phyloP scores from a whole-genome alignment of 495 filamentous ascomycete species.

The Aspergillus campestris region DNA sequence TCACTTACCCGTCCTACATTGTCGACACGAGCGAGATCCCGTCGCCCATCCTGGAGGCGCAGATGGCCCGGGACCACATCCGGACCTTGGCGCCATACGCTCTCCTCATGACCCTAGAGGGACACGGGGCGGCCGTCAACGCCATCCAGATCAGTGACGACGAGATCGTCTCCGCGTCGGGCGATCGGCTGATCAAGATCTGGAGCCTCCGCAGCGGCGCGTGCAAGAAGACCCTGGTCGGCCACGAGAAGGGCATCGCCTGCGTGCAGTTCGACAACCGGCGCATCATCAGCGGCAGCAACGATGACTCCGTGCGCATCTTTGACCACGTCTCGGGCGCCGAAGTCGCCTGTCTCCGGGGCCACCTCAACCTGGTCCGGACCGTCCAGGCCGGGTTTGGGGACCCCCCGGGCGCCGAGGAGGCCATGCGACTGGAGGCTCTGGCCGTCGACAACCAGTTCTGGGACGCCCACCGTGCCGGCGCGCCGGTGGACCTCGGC shows the following conservation, averaged over 20 bases:
- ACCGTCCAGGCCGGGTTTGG: conserved; percentile 92
- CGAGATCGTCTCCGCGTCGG: conserved; percentile 88
- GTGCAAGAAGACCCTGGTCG: conserved; percentile 67
- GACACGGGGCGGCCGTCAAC: conserved; percentile 89
- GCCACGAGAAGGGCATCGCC: conserved; percentile 92
- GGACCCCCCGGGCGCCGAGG: conserved; percentile 70
- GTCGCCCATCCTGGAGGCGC: conserved; percentile 33
- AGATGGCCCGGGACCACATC: conserved; percentile 30
- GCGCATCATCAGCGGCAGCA: conserved; percentile 92
- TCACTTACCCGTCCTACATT: conserved; percentile 46
- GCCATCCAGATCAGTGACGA: conserved; percentile 83
- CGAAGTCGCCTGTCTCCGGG: conserved; percentile 77
- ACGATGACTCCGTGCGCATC: conserved; percentile 89
- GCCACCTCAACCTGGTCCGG: conserved; percentile 76
- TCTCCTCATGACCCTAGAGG: conserved; percentile 68
- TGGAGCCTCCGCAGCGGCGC: conserved; percentile 82
- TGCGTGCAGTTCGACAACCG: conserved; percentile 97
- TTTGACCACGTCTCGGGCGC: conserved; percentile 78
- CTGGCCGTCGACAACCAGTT: conserved; percentile 62
- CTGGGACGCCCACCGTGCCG: conserved; percentile 59
- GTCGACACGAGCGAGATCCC: conserved; percentile 43
- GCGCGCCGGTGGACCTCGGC: conserved; percentile 37
- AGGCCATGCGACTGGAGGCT: conserved; percentile 63
- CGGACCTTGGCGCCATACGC: conserved; percentile 49
- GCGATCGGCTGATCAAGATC: conserved; percentile 82